Conservation (phyloP, 306 rosid species). For the Acmispon strigosus region DNA sequence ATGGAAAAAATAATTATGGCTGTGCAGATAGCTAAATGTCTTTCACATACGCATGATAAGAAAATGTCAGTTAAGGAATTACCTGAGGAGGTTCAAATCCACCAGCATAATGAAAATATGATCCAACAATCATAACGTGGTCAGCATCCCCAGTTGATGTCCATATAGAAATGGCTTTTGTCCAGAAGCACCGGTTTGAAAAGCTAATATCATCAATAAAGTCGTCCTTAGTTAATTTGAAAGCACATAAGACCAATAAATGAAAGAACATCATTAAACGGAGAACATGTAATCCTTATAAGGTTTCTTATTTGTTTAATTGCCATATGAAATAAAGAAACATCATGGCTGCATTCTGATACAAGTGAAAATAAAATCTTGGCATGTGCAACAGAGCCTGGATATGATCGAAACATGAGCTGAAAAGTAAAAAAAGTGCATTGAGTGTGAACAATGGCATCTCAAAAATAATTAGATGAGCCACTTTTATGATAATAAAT, state of each 20-base stretch:
- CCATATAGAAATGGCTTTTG: slow-evolving; percentile 81
- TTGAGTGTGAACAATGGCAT: not conserved
- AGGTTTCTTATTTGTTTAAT: not conserved
- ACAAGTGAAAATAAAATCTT: not conserved
- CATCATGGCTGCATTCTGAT: not conserved
- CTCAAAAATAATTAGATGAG: not conserved
- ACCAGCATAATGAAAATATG: slow-evolving; percentile 76
- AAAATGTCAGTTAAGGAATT: not conserved
- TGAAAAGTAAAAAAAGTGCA: not conserved
- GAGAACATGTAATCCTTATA: not conserved
- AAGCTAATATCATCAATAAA: slow-evolving; percentile 40
- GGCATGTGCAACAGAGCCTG: not conserved
- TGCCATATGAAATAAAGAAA: not conserved
- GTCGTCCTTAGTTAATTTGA: slow-evolving; percentile 2
- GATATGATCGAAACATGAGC: not conserved
- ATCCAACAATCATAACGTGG: slow-evolving; percentile 68
- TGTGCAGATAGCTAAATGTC: not conserved
- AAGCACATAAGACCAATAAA: not conserved
- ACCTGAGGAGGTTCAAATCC: slow-evolving; percentile 87
- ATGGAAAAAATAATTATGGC: not conserved
- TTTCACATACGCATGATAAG: not conserved
- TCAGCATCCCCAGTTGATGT: slow-evolving; percentile 78
- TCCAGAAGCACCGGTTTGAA: slow-evolving; percentile 75
- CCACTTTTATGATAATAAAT: not conserved
- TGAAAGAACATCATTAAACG: not conserved